Evolutionary conservation across 371 early-diverging fungal species (phyloP).

Genomic region (Mucor racemosus): DNA sequence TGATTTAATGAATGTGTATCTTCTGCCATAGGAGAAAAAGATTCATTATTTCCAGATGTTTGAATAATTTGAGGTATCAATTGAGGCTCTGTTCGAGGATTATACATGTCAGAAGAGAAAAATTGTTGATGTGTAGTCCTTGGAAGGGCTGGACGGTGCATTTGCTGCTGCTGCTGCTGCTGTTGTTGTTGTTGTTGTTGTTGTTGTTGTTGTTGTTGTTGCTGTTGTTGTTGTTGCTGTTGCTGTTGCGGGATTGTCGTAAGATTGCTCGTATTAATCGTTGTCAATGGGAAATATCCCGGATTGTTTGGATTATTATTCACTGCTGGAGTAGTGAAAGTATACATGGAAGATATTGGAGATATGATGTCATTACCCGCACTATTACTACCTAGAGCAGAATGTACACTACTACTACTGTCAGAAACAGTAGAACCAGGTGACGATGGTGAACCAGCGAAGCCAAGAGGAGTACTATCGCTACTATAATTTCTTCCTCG

Average conservation of each 20-base stretch:
- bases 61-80: slow-evolving; percentile 4
- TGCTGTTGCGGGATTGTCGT: background rate
- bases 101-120: background rate
- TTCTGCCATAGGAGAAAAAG: slow-evolving; percentile 28
- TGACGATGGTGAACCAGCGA: slow-evolving; percentile 43
- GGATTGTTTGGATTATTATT: slow-evolving; percentile 6
- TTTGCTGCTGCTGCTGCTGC: slow-evolving; percentile 20
- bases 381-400: slow-evolving; percentile 9
- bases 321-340: slow-evolving; percentile 15
- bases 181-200: slow-evolving; percentile 11
- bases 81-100: slow-evolving; percentile 12
- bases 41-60: background rate
- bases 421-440: slow-evolving; percentile 46
- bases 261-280: background rate
- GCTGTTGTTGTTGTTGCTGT: slow-evolving; percentile 14
- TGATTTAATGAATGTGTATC: slow-evolving; percentile 15
- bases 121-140: slow-evolving; percentile 18
- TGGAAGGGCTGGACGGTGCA: slow-evolving; percentile 14
- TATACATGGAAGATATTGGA: slow-evolving; percentile 12
- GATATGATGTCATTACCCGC: slow-evolving; percentile 13
- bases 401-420: slow-evolving; percentile 38
- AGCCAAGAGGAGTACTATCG: slow-evolving; percentile 25
- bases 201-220: slow-evolving; percentile 15
- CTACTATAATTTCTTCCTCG: slow-evolving; percentile 23
- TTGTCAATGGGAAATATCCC: slow-evolving; percentile 18